Evolutionary conservation across 495 filamentous ascomycete genomes (phyloP).

Genomic region (Penicillium waksmanii): DNA sequence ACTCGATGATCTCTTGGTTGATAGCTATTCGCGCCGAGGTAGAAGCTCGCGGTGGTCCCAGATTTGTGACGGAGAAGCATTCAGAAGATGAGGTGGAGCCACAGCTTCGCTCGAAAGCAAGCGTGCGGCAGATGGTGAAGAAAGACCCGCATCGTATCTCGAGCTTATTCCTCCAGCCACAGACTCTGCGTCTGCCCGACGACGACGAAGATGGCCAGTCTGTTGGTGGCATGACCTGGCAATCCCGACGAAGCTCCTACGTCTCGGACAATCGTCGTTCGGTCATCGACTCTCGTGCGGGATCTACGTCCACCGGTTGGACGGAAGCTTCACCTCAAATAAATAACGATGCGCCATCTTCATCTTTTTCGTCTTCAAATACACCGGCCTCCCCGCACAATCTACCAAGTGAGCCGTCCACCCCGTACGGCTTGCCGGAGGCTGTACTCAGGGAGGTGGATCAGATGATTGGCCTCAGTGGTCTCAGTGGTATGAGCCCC

Average conservation of each 20-base stretch:
- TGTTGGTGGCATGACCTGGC: slow-evolving; percentile 28
- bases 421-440: slow-evolving; percentile 5
- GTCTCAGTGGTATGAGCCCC: slow-evolving; percentile 25
- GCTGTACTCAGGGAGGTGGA: slow-evolving; percentile 18
- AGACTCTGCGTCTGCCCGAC: slow-evolving; percentile 26
- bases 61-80: slow-evolving; percentile 58
- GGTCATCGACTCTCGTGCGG: slow-evolving; percentile 37
- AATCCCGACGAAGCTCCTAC: slow-evolving; percentile 37
- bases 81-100: slow-evolving; percentile 36
- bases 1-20: slow-evolving; percentile 85
- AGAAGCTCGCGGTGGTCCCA: slow-evolving; percentile 69
- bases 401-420: background rate
- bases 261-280: slow-evolving; percentile 38
- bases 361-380: slow-evolving; percentile 23
- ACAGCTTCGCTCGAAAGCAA: slow-evolving; percentile 47
- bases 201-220: slow-evolving; percentile 35
- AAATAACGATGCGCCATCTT: slow-evolving; percentile 17
- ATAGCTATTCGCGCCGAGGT: slow-evolving; percentile 67
- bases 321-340: slow-evolving; percentile 32
- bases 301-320: slow-evolving; percentile 34
- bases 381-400: slow-evolving; percentile 17
- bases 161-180: slow-evolving; percentile 61
- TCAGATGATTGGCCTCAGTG: slow-evolving; percentile 8
- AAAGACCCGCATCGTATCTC: slow-evolving; percentile 65
- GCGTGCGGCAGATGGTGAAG: slow-evolving; percentile 41